phyloP scores from a whole-genome alignment of 768 basidiomycete species.

The Stropharia rugosoannulata region DNA sequence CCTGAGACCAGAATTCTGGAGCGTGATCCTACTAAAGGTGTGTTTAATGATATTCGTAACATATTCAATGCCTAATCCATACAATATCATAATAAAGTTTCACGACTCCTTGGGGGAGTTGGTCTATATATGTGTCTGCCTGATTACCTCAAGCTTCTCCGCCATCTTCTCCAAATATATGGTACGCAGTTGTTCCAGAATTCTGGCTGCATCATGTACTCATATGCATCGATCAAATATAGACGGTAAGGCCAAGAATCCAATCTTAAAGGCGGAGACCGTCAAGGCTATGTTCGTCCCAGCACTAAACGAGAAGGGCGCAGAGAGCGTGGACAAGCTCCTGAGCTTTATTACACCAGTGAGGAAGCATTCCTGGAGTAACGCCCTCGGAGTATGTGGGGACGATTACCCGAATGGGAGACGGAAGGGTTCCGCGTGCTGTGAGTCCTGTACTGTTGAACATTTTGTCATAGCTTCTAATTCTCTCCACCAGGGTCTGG shows the following conservation, averaged over 20 bases:
- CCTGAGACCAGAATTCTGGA: constrained; percentile 8
- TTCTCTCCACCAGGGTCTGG: constrained; percentile 26
- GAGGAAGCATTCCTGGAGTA: no score
- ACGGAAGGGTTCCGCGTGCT: constrained; percentile 27
- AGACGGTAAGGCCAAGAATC: background rate
- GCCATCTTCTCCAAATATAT: constrained; percentile 26
- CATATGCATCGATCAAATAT: no score
- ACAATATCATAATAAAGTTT: constrained; percentile 10
- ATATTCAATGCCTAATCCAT: background rate
- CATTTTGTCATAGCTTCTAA: background rate
- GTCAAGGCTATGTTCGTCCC: constrained; percentile 18
- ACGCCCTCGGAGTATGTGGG: no score
- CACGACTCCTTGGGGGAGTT: constrained; percentile 22
- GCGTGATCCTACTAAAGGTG: constrained; percentile 24
- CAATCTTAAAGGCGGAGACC: constrained; percentile 9
- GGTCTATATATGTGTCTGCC: constrained; percentile 23
- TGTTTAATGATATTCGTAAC: background rate
- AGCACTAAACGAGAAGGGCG: constrained; percentile 10
- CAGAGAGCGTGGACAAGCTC: background rate
- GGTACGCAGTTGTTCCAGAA: constrained; percentile 9
- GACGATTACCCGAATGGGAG: background rate
- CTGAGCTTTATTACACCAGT: no score
- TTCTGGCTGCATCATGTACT: no score
- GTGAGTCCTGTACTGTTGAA: constrained; percentile 17
- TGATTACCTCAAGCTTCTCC: constrained; percentile 25